Evolutionary conservation across 2,329 filamentous ascomycete species (phyloP), one percentile per base, ranked within the genome.

Genomic region (Venturia aucupariae): DNA sequence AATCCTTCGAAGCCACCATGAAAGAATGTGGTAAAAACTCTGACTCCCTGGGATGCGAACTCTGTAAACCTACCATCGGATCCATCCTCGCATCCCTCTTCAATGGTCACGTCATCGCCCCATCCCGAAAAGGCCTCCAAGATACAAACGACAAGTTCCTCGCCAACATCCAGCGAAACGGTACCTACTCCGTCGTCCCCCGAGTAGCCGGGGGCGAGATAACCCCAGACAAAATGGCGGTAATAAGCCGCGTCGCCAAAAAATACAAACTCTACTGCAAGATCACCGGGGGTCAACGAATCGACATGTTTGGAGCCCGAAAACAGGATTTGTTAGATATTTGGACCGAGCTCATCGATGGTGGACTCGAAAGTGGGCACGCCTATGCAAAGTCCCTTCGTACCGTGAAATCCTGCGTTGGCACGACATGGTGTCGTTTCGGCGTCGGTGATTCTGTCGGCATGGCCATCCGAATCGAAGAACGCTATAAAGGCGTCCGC

Each of bases 401-500:
- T 54, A 95, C 92, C 0, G 90, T 96, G 71, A 96, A 96, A 81
- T 91, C 88, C 66, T 96, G 92, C 69, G 92, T 96, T 0, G 92
- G 92, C 30, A 91, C 89, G 0, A 92, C 90, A 0, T 96, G 92
- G 92, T 96, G 92, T 71, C 83, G 92, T 1, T 96, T 88, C 70
- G 92, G 92, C 62, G 87, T 96, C 64, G 90, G 90, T 30, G 92
- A 96, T 76, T 92, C 88, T 73, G 91, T 96, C 0, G 92, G 92
- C 11, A 90, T 96, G 87, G 92, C 92, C 0, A 87, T 96, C 19
- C 83, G 90, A 4, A 77, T 96, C 0, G 92, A 96, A 75, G 89
- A 96, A 77, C 85, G 92, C 57, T 96, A 96, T 76, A 96, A 96
- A 81, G 90, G 89, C 71, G 88, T 96, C 65, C 85, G 92, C n/a